Evolutionary conservation across 2,329 filamentous ascomycete species (phyloP), one percentile per base, ranked within the genome.

Genomic region (Atkinsonella hypoxylon): DNA sequence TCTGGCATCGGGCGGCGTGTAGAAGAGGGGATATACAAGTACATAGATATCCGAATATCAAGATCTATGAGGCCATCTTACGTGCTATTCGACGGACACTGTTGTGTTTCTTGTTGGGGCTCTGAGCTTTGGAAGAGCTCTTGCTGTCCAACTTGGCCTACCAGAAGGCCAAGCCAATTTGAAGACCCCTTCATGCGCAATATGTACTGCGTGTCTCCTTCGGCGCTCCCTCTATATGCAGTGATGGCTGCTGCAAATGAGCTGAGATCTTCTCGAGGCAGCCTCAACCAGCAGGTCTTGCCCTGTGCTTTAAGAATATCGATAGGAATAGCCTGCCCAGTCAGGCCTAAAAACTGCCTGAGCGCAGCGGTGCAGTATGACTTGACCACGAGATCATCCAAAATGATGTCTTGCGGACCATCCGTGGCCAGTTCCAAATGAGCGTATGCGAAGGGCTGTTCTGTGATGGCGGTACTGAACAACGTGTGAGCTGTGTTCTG

Each of bases 291-390:
- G 50, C 77, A 77, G 45, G 79, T 71, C 6, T 61, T 58, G 1
- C 68, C 72, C 3, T 78, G 67, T 0, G 82, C 69, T 57, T 82
- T 79, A 34, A 91, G 73, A 18, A 90, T 79, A 60, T 91, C 87
- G 51, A 89, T 62, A 1, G 82, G 69, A 3, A 90, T 81, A 11
- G 79, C 80, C 2, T 74, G 68, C 11, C 87, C 87, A 0, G 79
- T 81, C 17, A 79, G 67, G 18, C 87, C 87, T 1, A 91, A 76
- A 58, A 87, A 89, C 54, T 85, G 78, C 1, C 71, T 71, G 8
- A 91, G 69, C 0, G 85, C 82, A 1, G 75, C 65, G 2, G 76
- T 78, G 57, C 85, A 77, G 60, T 85, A 82, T 0, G 79, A 71
- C 34, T 78, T 79, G 17, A 77, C 72, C 38, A 81, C 82, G 2